Base-by-base conservation (phyloP, 148 eudicot genomes). In the Fagopyrum tataricum region DNA sequence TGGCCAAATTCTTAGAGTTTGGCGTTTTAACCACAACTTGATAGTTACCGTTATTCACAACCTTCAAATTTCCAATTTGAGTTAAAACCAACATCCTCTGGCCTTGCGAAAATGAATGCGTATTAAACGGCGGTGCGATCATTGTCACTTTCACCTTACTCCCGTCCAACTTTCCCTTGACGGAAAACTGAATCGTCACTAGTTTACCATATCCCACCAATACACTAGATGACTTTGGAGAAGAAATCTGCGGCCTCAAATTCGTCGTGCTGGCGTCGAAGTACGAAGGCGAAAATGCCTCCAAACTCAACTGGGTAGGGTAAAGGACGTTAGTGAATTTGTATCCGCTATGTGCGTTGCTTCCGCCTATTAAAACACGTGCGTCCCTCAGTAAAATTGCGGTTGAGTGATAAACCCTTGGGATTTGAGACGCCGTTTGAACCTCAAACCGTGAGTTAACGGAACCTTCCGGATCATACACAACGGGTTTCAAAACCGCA, bases 21-120 rank as follows among this genome's bases (percentile, higher is more conserved):
- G 79, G 83, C 11, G 7, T 49, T 6, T 14, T 41, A 4, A 76
- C 77, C 5, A 24, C 40, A 7, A 75, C 31, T 18, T 75, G 75
- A 8, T 68, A 80, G 39, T 24, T 73, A 5, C 71, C 46, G 21
- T 4, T 2, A 2, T 73, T 43, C 49, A 67, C 17, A 13, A 17
- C 40, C 46, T 0, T 73, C 12, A 77, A 71, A 2, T 24, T 42
- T 4, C 26, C 31, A 7, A 20, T 31, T 44, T 3, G 39, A 3
- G 68, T 75, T 9, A 90, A 75, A 2, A 82, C 88, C 51, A 90
- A 67, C 18, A 84, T 31, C 69, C 93, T 85, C 48, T 90, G 96
- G 49, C 81, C 87, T 91, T 89, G 89, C 0, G 95, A 79, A 64
- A 85, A 87, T 2, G 98, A 89, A 58, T 90, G 98, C n/a, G 98